These are phyloP conservation scores for Fusarium longipes DNA, from an alignment of 2,329 filamentous ascomycete genomes.

Conservation along the genomic window DNA sequence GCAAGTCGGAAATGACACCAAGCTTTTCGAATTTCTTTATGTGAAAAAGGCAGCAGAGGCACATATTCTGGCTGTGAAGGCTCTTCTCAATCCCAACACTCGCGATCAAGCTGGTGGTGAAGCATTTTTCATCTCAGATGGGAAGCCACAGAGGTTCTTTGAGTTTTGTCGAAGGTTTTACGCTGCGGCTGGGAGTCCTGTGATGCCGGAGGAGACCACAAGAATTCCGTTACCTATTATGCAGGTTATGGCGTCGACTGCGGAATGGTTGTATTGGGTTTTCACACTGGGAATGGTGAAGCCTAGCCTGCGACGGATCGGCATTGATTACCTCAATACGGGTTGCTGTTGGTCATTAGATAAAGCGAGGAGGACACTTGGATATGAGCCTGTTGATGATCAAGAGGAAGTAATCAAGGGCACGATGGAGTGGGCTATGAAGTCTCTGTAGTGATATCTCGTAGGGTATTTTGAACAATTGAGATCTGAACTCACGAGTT, in stretches of 20 bases:
- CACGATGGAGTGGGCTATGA: not conserved
- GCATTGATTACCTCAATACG: not conserved
- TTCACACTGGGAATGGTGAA: not conserved
- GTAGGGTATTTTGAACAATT: too few relatives aligned
- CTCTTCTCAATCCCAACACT: rapidly evolving
- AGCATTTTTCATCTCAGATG: constrained; percentile 10
- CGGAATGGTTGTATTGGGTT: constrained; percentile 1
- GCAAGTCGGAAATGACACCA: not conserved
- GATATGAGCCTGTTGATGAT: not conserved
- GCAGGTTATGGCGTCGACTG: not conserved
- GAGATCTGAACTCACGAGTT: too few relatives aligned
- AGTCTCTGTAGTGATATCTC: not conserved
- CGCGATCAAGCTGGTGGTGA: rapidly evolving
- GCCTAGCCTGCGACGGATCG: not conserved
- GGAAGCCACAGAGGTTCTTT: not conserved
- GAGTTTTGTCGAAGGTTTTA: not conserved
- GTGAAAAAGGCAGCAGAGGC: not conserved
- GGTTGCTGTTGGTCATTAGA: constrained; percentile 9
- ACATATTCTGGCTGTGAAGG: not conserved
- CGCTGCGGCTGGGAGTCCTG: not conserved
- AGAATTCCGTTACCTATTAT: not conserved
- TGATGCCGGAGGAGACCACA: not conserved
- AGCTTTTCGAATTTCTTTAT: not conserved
- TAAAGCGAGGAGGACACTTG: not conserved
- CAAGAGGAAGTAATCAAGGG: not conserved